phyloP scores from a whole-genome alignment of 176 grass and related monocot genomes.

The Melocanna baccifera region DNA sequence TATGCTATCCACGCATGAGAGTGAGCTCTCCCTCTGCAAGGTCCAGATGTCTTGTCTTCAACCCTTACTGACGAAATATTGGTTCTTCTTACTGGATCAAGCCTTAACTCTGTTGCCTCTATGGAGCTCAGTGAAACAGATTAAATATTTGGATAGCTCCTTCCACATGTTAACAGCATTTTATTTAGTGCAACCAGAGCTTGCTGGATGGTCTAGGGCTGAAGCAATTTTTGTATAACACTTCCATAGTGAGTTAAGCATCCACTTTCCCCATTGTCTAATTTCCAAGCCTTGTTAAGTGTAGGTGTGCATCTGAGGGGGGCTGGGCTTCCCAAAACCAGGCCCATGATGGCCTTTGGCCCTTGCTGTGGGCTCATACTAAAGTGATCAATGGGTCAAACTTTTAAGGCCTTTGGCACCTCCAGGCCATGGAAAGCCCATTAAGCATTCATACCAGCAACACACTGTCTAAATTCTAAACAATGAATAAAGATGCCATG shows the following conservation, averaged over 20 bases:
- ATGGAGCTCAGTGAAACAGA: background rate
- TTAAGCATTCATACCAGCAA: conserved; percentile 12
- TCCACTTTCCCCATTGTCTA: background rate
- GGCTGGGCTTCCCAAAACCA: background rate
- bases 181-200: background rate
- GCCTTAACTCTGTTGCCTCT: background rate
- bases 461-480: background rate
- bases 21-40: background rate
- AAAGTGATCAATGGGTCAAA: background rate
- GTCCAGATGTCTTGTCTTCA: background rate
- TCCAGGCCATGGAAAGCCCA: background rate
- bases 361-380: background rate
- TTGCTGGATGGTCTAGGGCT: background rate
- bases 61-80: background rate
- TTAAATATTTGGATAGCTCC: background rate
- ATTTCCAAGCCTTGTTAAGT: background rate
- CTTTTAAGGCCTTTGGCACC: background rate
- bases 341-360: background rate
- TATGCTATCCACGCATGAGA: background rate
- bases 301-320: no score
- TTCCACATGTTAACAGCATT: background rate
- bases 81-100: background rate
- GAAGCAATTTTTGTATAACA: background rate
- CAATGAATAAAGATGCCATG: background rate
- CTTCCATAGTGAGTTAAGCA: background rate